Conservation (phyloP, 768 basidiomycete genomes). For the Suillus spraguei region DNA sequence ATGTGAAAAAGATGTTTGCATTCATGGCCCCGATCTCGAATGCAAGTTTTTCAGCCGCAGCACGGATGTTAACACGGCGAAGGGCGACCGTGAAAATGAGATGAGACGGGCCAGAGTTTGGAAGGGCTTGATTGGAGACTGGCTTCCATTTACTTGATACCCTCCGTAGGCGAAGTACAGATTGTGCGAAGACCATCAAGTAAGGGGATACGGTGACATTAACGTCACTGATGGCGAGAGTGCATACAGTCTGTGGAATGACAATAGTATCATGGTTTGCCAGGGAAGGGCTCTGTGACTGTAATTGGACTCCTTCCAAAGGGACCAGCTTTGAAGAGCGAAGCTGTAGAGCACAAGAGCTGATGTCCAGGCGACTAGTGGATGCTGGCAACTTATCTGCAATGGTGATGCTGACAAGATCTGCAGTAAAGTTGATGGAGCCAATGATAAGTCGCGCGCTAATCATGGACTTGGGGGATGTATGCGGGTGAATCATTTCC, state of each 20-base stretch:
- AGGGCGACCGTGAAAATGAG: constrained; percentile 45
- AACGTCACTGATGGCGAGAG: constrained; percentile 43
- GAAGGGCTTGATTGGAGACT: constrained; percentile 8
- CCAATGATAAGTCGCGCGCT: constrained; percentile 17
- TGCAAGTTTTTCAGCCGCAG: constrained; percentile 69
- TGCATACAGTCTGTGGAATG: constrained; percentile 28
- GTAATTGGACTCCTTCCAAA: constrained; percentile 12
- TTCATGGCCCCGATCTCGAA: constrained; percentile 57
- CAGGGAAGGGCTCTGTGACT: constrained; percentile 19
- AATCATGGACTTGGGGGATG: constrained; percentile 10
- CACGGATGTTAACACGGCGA: constrained; percentile 52
- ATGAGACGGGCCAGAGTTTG: constrained; percentile 19
- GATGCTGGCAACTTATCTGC: constrained; percentile 17
- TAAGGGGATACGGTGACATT: constrained; percentile 53
- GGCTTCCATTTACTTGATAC: constrained; percentile 23
- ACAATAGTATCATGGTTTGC: constrained; percentile 10
- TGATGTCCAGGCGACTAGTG: constrained; percentile 20
- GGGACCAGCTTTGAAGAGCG: constrained; percentile 18
- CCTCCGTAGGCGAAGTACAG: constrained; percentile 53
- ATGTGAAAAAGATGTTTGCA: constrained; percentile 40
- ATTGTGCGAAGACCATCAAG: constrained; percentile 60
- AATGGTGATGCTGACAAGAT: constrained; percentile 5
- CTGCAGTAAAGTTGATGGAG: constrained; percentile 21
- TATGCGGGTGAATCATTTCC: constrained; percentile 25
- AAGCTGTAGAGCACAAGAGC: constrained; percentile 22